phyloP scores from a whole-genome alignment of 768 basidiomycete genomes.

The Trametes maxima region DNA sequence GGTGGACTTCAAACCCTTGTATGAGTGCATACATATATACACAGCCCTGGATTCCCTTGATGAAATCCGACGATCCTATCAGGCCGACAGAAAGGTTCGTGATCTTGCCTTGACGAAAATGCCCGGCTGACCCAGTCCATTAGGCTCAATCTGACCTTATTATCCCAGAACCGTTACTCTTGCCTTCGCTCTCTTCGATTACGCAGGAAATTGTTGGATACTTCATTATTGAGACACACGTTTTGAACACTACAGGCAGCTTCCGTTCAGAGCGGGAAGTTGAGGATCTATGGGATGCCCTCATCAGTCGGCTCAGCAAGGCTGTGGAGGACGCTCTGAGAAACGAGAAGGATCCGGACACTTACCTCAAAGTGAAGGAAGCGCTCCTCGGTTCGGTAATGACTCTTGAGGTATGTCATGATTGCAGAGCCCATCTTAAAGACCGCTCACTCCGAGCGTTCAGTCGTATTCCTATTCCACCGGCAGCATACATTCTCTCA shows the following conservation, averaged over 20 bases:
- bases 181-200: conserved; percentile 69
- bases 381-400: conserved; percentile 83
- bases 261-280: conserved; percentile 93
- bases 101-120: background rate
- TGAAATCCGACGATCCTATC: conserved; percentile 89
- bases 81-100: conserved; percentile 90
- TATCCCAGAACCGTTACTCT: conserved; percentile 70
- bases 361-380: conserved; percentile 83
- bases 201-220: conserved; percentile 96
- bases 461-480: conserved; percentile 90
- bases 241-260: conserved; percentile 81
- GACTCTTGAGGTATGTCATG: conserved; percentile 76
- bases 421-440: background rate
- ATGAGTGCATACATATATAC: conserved; percentile 97
- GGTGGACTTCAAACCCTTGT: conserved; percentile 93
- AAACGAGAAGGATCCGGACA: conserved; percentile 77
- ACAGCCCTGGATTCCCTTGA: conserved; percentile 87
- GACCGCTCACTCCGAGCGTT: background rate
- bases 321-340: conserved; percentile 74
- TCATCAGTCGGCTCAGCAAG: conserved; percentile 71
- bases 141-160: conserved; percentile 98
- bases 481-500: conserved; percentile 76
- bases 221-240: conserved; percentile 94
- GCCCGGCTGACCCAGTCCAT: background rate
- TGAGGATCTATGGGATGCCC: conserved; percentile 92